These are phyloP conservation scores for Daedaleopsis nitida DNA, from an alignment of 768 basidiomycete species.

Conservation along the genomic window DNA sequence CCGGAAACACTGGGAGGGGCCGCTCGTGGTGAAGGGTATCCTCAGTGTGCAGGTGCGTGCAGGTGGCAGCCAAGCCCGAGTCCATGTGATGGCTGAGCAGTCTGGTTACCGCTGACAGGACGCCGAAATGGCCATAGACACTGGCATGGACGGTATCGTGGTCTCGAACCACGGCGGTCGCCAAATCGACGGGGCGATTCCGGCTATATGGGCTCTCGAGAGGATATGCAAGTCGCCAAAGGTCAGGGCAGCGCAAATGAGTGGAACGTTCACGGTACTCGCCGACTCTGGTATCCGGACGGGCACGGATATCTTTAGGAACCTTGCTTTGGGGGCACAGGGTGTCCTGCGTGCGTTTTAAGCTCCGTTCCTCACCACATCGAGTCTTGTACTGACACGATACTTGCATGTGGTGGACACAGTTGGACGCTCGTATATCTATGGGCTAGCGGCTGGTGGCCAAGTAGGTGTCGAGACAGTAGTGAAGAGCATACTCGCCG, in stretches of 20 bases:
- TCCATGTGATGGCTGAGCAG: too few species aligned
- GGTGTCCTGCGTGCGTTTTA: not conserved
- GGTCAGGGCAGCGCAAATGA: slow-evolving; percentile 51
- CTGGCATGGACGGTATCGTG: too few species aligned
- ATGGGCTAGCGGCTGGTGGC: too few species aligned
- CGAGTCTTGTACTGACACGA: too few species aligned
- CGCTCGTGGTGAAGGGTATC: too few species aligned
- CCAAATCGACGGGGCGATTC: slow-evolving; percentile 64
- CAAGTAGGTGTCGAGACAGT: slow-evolving; percentile 68
- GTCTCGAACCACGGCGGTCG: slow-evolving; percentile 45
- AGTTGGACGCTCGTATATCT: slow-evolving; percentile 33
- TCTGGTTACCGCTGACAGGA: too few species aligned
- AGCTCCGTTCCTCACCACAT: too few species aligned
- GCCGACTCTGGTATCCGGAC: slow-evolving; percentile 84
- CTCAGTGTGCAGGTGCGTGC: too few species aligned
- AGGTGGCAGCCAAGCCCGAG: too few species aligned
- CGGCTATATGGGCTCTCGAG: slow-evolving; percentile 70
- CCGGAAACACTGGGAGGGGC: too few species aligned
- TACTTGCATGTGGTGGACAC: slow-evolving; percentile 36
- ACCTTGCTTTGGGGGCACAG: slow-evolving; percentile 29
- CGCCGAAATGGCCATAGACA: too few species aligned
- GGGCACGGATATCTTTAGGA: slow-evolving; percentile 81
- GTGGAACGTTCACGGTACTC: slow-evolving; percentile 52
- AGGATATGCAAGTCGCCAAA: slow-evolving; percentile 63
- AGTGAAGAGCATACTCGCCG: slow-evolving; percentile 63